A percentile compares a stretch with the other conserved stretches of the same genome.
These are phyloP conservation scores for Tagetes patula DNA, from an alignment of 129 eudicot genomes.

Conservation along the genomic window DNA sequence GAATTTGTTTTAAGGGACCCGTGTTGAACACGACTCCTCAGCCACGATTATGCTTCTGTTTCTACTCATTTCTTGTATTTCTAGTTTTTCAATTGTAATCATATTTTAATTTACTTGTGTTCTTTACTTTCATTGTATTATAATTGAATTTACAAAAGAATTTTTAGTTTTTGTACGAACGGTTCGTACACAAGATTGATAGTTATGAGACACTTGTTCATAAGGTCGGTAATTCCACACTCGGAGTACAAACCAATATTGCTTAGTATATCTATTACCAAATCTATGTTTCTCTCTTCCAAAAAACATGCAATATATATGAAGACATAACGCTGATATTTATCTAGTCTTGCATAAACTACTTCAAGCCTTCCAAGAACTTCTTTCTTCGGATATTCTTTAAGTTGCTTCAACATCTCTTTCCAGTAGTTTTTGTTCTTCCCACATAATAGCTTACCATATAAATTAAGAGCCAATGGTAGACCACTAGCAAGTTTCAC, in stretches of 20 bases:
- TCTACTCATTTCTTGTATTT: too few relatives aligned
- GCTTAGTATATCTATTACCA: slow-evolving; percentile 1
- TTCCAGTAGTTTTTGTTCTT: slow-evolving; percentile 5
- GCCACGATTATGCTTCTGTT: too few relatives aligned
- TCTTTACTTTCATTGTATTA: too few relatives aligned
- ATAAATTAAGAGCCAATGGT: slow-evolving; percentile 9
- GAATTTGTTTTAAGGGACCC: too few relatives aligned
- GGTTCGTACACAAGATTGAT: background rate
- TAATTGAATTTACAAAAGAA: too few relatives aligned
- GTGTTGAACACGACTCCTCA: too few relatives aligned
- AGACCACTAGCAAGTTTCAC: slow-evolving; percentile 2
- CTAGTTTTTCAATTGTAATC: too few relatives aligned
- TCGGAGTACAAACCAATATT: background rate
- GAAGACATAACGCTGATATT: background rate
- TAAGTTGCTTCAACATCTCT: background rate
- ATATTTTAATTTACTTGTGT: too few relatives aligned
- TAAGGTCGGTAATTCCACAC: background rate
- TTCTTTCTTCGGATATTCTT: background rate
- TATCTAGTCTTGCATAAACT: slow-evolving; percentile 10
- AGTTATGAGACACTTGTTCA: slow-evolving; percentile 2
- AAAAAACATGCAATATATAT: slow-evolving; percentile 20
- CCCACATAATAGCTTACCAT: background rate
- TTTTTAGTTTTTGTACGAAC: too few relatives aligned
- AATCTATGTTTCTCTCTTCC: background rate
- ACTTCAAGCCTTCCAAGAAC: slow-evolving; percentile 1